Evolutionary conservation across 169 alveolate genomes (phyloP), one percentile per base, ranked within the genome.

Genomic region (Plasmodium gaboni): DNA sequence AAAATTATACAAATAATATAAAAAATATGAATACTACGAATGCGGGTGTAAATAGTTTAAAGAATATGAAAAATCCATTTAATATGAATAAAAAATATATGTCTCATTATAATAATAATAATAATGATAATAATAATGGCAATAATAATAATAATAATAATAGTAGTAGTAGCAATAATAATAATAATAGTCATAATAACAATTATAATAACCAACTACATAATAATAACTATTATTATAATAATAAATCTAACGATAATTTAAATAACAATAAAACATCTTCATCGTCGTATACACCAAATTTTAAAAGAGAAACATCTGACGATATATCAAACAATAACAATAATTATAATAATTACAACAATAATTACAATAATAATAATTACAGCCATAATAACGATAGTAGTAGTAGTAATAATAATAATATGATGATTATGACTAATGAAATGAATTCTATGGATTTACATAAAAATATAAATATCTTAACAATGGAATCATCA

Each of bases 291-390:
- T 32, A 32, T 32, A 3, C 44, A 32, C 9, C 8, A 4, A 32
- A 55, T 63, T 53, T 55, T 48, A 80, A 80, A 71, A 68, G 90
- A 22, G 83, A 68, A 80, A 26, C 55, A 24, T 67, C 76, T 19
- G 90, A 80, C 12, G 63, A 68, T 68, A 22, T 65, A 9, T 19
- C 59, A 51, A 80, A 69, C 26, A 76, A 51, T 7, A 51, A 15
- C 7, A 51, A 4, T 51, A 51, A 51, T 51, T n/a, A 51, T 51
- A 51, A 51, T 1, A 51, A 51, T 9, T 5, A 2, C 1, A 51
- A 15, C 10, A 6, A 15, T 10, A 51, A 15, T 10, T 6, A 10
- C 2, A 51, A 9, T 10, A 0, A 42, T 64, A 50, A 63, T 50
- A 24, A 38, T n/a, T 24, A 59, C 13, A 50, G 13, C 32, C 2